Evolutionary conservation across 1,139 yeast genomes (phyloP).

Genomic region (Diutina pseudorugosa): DNA sequence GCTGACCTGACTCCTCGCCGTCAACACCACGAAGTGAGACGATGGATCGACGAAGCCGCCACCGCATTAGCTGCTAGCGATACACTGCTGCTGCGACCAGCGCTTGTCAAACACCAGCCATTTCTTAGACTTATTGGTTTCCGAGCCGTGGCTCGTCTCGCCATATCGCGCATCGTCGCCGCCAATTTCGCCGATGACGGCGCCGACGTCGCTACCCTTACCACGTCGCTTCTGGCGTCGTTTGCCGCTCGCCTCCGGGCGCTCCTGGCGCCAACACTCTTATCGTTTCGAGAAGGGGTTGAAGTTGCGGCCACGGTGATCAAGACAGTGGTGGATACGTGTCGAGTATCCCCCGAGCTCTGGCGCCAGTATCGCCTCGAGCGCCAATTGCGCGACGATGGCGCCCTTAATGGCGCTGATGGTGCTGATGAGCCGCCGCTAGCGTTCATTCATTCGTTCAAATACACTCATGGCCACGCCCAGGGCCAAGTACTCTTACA

Average conservation of each 20-base stretch:
- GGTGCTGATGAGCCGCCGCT: background rate
- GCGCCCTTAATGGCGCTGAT: no score
- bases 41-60: background rate
- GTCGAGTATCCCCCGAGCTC: background rate
- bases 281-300: background rate
- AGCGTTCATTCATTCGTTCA: background rate
- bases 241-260: background rate
- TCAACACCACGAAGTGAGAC: background rate
- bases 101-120: background rate
- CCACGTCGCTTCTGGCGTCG: background rate
- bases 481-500: background rate
- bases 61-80: background rate
- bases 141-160: background rate
- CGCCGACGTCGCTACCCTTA: background rate
- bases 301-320: background rate
- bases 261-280: background rate
- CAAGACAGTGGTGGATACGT: background rate
- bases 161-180: background rate
- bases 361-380: background rate
- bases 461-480: background rate
- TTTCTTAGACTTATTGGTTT: background rate
- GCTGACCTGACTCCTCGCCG: background rate
- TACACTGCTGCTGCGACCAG: background rate
- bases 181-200: background rate
- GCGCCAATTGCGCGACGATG: background rate